Evolutionary conservation across 75 land plant genomes (phyloP), one percentile per base, ranked within the genome.

Genomic region (Selaginella tamariscina): DNA sequence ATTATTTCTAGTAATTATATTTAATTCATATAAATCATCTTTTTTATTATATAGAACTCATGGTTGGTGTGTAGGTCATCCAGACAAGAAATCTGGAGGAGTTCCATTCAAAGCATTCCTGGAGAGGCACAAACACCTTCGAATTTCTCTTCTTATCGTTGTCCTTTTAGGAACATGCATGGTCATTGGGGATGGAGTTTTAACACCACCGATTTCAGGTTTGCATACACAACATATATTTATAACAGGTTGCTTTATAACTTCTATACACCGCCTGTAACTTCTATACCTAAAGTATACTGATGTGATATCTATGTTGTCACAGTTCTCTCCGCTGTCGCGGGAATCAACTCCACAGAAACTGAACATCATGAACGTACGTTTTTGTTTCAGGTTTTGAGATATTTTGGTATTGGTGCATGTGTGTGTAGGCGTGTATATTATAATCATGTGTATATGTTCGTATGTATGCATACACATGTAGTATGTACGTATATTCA

Each of bases 161-260:
- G 86, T 84, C 9, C 60, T 84, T 59, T 65, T 87, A 28, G 91
- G 91, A 27, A 87, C 95, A 27, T 84, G 91, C 71, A 82, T 85
- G 85, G 80, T 81, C 23, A 87, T 89, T 65, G 91, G 91, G 13
- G 95, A 89, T 82, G 95, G 95, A 32, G 68, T 89, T 24, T 87
- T 89, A 30, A 89, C 91, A 23, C 95, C 49, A 5, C 11, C 49
- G 11, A 39, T 39, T 15, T 39, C 49, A 15, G 49, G 49, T 39
- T 15, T 15, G 49, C 49, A 5, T 39, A 5, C 49, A 15, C 15
- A 39, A 39, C 5, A 39, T 15, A 15, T 39, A 5, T 5, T 39
- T 15, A 39, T 5, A 39, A 15, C 18, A 24, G 2, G n/a, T 27
- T 27, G 8, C 29, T 65, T n/a, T 2, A 24, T 5, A 18, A 2